Percentiles rank a stretch among this genome's conserved stretches.
Evolutionary conservation across 306 rosid species (phyloP).

Genomic region (Quercus ilex): DNA sequence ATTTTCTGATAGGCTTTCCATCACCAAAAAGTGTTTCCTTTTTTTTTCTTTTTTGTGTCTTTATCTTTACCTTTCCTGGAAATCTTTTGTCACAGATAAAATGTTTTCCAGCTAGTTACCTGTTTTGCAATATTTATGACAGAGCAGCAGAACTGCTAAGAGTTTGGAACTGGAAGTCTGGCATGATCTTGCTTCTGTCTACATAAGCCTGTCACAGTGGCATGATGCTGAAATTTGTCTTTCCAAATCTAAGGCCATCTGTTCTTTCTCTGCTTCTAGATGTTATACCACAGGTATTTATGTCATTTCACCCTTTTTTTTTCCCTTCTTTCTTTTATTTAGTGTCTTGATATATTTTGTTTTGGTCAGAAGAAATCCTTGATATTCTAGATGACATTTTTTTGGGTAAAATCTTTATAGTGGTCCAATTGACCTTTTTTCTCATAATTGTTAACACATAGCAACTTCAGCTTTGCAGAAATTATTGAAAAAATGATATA

Average conservation of each 20-base stretch:
- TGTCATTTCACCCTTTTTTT: neutral
- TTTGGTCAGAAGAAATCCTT: neutral
- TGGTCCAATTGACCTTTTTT: neutral
- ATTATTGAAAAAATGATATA: neutral
- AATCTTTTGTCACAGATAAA: neutral
- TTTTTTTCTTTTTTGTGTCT: neutral
- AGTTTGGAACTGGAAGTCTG: conserved; percentile 76
- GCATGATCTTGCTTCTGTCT: conserved; percentile 78
- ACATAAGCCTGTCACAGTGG: conserved; percentile 69
- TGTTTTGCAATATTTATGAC: conserved; percentile 22
- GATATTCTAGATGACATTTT: neutral
- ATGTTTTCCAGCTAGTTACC: conserved; percentile 15
- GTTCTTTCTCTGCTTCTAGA: conserved; percentile 56
- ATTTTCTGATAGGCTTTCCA: neutral
- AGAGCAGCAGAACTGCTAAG: conserved; percentile 51
- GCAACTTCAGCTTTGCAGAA: neutral
- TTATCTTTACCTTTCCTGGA: conserved; percentile 3
- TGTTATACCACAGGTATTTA: conserved; percentile 64
- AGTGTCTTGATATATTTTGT: neutral
- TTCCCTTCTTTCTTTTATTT: neutral
- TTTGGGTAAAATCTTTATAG: neutral
- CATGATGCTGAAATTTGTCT: conserved; percentile 78
- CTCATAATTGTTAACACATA: neutral
- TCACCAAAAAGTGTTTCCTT: neutral
- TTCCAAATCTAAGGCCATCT: conserved; percentile 61